Evolutionary conservation across 179 eudicot species (phyloP).

Genomic region (Vitellaria paradoxa): DNA sequence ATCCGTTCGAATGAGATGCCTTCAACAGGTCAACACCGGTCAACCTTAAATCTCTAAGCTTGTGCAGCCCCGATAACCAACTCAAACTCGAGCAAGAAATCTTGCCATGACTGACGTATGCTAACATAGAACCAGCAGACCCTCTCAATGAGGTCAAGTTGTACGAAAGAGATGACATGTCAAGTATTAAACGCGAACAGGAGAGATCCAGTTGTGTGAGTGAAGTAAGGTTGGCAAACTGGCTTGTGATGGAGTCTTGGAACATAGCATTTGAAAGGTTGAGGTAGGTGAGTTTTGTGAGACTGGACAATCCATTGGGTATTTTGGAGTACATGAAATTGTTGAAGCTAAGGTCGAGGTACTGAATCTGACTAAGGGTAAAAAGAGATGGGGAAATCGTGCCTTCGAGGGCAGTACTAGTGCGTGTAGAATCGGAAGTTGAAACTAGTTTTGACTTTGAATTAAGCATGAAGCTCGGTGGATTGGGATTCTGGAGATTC

Average conservation of each 20-base stretch:
- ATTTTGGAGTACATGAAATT: not conserved
- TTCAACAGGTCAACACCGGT: not conserved
- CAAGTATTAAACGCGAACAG: not conserved
- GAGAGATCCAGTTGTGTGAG: not conserved
- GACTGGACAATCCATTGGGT: not conserved
- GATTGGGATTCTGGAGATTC: not conserved
- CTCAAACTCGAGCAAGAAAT: not conserved
- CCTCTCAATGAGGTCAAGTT: not conserved
- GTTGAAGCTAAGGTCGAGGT: not conserved
- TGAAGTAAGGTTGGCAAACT: not conserved
- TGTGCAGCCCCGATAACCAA: not conserved
- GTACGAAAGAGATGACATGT: not conserved
- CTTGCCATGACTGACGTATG: not conserved
- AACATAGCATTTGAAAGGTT: conserved; percentile 1
- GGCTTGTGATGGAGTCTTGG: not conserved
- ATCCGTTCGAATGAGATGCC: not conserved
- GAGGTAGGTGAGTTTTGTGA: not conserved
- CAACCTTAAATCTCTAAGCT: not conserved
- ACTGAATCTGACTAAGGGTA: not conserved
- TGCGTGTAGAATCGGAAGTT: not conserved
- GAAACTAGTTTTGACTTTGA: not conserved
- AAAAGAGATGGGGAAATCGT: not conserved
- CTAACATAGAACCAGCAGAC: not conserved
- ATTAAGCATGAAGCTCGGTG: not conserved
- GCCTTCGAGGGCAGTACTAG: not conserved